These are phyloP conservation scores for Tolypocladium pustulatum DNA, from an alignment of 2,329 filamentous ascomycete species.

Conservation along the genomic window DNA sequence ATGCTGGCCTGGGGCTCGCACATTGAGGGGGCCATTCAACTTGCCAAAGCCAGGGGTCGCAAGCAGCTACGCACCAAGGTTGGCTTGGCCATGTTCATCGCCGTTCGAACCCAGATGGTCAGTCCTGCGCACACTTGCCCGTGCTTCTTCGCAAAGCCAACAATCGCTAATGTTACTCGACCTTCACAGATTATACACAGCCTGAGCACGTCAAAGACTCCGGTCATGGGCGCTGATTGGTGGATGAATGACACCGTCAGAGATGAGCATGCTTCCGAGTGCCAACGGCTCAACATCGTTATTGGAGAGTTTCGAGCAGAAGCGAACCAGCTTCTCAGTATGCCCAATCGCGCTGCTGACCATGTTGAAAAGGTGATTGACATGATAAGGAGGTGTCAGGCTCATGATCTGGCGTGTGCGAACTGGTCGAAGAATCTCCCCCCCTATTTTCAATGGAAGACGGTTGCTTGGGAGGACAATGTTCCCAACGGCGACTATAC, in stretches of 20 bases:
- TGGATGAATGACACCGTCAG: conserved; percentile 45
- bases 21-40: conserved; percentile 51
- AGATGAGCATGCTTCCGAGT: conserved; percentile 35
- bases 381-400: conserved; percentile 40
- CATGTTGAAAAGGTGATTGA: conserved; percentile 39
- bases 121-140: conserved; percentile 2
- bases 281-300: conserved; percentile 41
- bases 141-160: background rate
- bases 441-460: conserved; percentile 37
- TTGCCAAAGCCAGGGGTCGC: conserved; percentile 46
- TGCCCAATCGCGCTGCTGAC: conserved; percentile 33
- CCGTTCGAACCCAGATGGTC: conserved; percentile 52
- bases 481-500: conserved; percentile 40
- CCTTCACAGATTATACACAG: conserved; percentile 42
- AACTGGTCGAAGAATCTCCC: conserved; percentile 42
- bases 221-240: conserved; percentile 46
- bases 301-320: conserved; percentile 46
- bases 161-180: conserved; percentile 2
- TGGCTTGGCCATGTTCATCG: conserved; percentile 45
- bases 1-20: conserved; percentile 53
- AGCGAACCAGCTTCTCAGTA: conserved; percentile 37
- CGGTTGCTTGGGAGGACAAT: conserved; percentile 46
- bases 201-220: conserved; percentile 39
- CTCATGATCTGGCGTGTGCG: conserved; percentile 39
- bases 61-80: conserved; percentile 42